Percentiles rank a stretch among this genome's conserved stretches.
These are phyloP conservation scores for Nitzschia putrida DNA, from an alignment of 108 stramenopile species.

Conservation along the genomic window DNA sequence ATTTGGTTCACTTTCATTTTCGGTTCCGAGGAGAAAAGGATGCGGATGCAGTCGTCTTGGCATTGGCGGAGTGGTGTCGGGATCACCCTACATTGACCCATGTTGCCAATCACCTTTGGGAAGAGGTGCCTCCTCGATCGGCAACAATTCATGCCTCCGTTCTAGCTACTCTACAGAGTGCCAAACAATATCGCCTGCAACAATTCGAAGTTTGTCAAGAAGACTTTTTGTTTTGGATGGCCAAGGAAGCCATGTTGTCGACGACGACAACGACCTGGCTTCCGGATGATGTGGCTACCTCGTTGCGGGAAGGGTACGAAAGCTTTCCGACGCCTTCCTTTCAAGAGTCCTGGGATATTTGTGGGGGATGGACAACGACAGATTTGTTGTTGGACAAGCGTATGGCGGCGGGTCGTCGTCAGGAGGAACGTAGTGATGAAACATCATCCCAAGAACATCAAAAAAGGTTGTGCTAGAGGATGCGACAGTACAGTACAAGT, in stretches of 20 bases:
- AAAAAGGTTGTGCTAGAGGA: too few species aligned
- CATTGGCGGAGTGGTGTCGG: constrained; percentile 12
- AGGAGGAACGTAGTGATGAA: too few species aligned
- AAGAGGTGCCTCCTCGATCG: background rate
- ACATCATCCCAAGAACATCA: too few species aligned
- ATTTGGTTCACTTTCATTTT: constrained; percentile 4
- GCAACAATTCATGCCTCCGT: background rate
- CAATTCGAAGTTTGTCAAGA: constrained; percentile 19
- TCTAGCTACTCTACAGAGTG: background rate
- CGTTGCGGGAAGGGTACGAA: too few species aligned
- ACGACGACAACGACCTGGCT: too few species aligned
- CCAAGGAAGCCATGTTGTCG: constrained; percentile 6
- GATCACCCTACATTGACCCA: constrained; percentile 5
- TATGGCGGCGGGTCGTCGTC: too few species aligned
- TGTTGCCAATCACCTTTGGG: constrained; percentile 9
- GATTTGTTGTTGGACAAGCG: too few species aligned
- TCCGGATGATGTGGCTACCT: too few species aligned
- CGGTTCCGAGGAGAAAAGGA: constrained; percentile 5
- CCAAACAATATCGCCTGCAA: constrained; percentile 6
- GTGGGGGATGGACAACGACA: too few species aligned
- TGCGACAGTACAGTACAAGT: too few species aligned
- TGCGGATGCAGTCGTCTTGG: constrained; percentile 8
- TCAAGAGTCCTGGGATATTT: too few species aligned
- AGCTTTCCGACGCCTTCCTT: too few species aligned
- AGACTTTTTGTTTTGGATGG: constrained; percentile 17